Percentiles rank a stretch among this genome's conserved stretches.
phyloP scores from a whole-genome alignment of 2,329 filamentous ascomycete species.

The Talaromyces piceae region DNA sequence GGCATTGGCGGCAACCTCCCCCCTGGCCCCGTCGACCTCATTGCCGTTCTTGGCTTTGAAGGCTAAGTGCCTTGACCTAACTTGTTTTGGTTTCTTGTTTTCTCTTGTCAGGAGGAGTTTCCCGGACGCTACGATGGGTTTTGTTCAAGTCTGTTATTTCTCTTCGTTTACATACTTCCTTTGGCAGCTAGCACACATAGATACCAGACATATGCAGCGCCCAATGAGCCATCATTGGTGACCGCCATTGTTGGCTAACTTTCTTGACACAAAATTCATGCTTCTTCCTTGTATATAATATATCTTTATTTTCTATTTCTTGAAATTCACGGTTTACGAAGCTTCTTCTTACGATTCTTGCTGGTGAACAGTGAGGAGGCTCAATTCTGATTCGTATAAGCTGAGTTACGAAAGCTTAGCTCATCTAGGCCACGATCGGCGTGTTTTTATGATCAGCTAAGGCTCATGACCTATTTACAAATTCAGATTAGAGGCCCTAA shows the following conservation, averaged over 20 bases:
- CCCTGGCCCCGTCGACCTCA: constrained; percentile 25
- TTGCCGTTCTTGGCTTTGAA: constrained; percentile 24
- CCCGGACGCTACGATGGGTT: not conserved
- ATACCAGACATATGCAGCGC: constrained; percentile 1
- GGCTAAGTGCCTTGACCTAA: constrained; percentile 13
- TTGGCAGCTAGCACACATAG: constrained; percentile 1
- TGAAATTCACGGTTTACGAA: not conserved
- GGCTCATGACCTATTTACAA: too few relatives aligned
- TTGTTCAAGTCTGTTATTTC: constrained; percentile 2
- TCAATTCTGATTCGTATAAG: too few relatives aligned
- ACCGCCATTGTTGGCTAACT: not conserved
- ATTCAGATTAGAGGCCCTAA: too few relatives aligned
- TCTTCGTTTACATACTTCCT: constrained; percentile 1
- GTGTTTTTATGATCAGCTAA: too few relatives aligned
- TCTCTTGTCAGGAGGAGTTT: not conserved
- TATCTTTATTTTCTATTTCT: not conserved
- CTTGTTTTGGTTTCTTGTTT: not conserved
- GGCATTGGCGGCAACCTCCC: constrained; percentile 23
- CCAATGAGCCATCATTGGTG: not conserved
- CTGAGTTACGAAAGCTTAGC: too few relatives aligned
- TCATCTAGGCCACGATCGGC: too few relatives aligned
- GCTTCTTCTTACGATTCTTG: too few relatives aligned
- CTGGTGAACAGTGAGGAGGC: too few relatives aligned
- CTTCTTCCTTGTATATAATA: constrained; percentile 2
- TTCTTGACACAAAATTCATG: not conserved